These are phyloP conservation scores for Diaporthe australafricana DNA, from an alignment of 2,329 filamentous ascomycete species.

Conservation along the genomic window DNA sequence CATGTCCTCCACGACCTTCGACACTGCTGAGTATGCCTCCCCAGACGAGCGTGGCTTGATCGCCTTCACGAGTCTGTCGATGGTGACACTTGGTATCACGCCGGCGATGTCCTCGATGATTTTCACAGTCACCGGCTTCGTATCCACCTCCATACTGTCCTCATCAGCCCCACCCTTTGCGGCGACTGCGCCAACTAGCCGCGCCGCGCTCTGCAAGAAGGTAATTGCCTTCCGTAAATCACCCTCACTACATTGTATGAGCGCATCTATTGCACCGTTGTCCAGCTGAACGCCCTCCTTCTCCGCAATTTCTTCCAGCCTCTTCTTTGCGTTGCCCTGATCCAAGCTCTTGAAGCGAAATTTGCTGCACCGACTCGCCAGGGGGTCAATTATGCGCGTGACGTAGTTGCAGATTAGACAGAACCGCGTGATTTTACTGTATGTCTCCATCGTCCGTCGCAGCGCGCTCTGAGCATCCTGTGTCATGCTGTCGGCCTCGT, in stretches of 20 bases:
- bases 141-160: conserved; percentile 71
- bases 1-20: conserved; percentile 86
- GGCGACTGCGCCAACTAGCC: conserved; percentile 79
- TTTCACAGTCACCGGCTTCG: conserved; percentile 76
- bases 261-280: conserved; percentile 81
- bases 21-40: conserved; percentile 78
- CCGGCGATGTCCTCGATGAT: conserved; percentile 96
- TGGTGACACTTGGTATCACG: conserved; percentile 83
- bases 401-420: conserved; percentile 99
- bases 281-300: conserved; percentile 82
- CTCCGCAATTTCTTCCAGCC: conserved; percentile 85
- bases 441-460: conserved; percentile 97
- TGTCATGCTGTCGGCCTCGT: conserved; percentile 99
- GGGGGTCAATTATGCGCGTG: conserved; percentile 95
- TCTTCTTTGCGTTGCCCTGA: conserved; percentile 81
- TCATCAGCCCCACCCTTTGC: conserved; percentile 52
- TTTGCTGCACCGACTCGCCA: conserved; percentile 94
- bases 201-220: conserved; percentile 92
- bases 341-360: conserved; percentile 98
- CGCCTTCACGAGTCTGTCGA: conserved; percentile 77
- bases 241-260: conserved; percentile 91
- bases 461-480: conserved; percentile 96
- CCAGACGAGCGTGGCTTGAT: conserved; percentile 78
- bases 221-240: conserved; percentile 97
- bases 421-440: conserved; percentile 95